Percentiles rank a stretch among this genome's conserved stretches.
Conservation (phyloP, 139 green algal genomes). For the Micromonas commoda region DNA sequence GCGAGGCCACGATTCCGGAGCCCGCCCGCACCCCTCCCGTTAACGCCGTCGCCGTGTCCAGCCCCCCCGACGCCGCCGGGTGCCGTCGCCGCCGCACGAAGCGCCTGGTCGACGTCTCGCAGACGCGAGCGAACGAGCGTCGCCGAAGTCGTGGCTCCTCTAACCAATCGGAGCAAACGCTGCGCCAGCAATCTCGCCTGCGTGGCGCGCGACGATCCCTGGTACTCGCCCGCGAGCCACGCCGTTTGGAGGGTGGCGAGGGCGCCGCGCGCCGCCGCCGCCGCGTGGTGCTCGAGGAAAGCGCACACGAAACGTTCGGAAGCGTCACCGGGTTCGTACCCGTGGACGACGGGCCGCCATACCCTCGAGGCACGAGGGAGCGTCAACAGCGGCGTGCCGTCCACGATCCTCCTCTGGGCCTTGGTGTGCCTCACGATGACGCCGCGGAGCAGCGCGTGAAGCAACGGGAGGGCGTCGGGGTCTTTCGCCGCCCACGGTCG, state of each 20-base stretch:
- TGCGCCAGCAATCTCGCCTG: neutral
- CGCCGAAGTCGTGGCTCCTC: neutral
- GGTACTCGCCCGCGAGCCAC: neutral
- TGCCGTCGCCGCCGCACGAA: neutral
- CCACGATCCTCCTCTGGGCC: slow-evolving; percentile 35
- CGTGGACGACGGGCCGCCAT: neutral
- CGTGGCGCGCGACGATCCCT: neutral
- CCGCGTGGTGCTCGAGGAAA: neutral
- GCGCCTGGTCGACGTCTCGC: neutral
- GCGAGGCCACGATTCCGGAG: too few species aligned
- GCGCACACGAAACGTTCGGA: neutral
- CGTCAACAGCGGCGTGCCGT: neutral
- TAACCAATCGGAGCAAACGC: neutral
- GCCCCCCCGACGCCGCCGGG: too few species aligned
- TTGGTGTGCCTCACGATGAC: slow-evolving; percentile 83
- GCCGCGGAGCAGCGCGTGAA: slow-evolving; percentile 50
- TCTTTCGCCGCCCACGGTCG: neutral
- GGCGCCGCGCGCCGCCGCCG: too few species aligned
- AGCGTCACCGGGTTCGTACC: neutral
- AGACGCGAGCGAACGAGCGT: neutral
- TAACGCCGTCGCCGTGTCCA: neutral
- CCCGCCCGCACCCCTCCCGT: too few species aligned
- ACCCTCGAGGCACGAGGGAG: neutral
- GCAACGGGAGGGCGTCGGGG: slow-evolving; percentile 23
- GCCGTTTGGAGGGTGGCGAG: neutral